A percentile compares a stretch with the other conserved stretches of the same genome.
Conservation (phyloP, 139 green algal genomes). For the Nannochloris sp. region DNA sequence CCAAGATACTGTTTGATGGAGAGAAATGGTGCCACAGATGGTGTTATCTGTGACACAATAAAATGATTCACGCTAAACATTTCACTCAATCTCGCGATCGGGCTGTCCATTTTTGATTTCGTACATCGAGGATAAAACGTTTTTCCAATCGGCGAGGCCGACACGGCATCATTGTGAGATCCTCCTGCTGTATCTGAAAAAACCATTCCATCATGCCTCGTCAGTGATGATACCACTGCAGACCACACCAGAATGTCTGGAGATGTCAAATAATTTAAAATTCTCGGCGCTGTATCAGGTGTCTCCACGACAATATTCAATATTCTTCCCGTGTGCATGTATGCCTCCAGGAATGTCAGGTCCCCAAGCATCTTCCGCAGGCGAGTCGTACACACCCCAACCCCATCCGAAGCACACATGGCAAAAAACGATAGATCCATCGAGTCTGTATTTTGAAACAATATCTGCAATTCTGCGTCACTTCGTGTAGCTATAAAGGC, state of each 20-base stretch:
- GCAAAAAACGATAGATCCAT: constrained; percentile 84
- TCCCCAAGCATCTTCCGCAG: constrained; percentile 70
- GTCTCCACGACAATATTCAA: constrained; percentile 81
- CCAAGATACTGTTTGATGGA: constrained; percentile 64
- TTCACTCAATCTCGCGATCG: constrained; percentile 45
- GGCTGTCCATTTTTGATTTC: too few relatives aligned
- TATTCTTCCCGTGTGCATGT: constrained; percentile 76
- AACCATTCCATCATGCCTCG: constrained; percentile 37
- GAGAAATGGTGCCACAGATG: constrained; percentile 78
- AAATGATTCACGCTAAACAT: constrained; percentile 97
- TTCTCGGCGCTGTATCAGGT: constrained; percentile 75
- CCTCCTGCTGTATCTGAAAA: neutral
- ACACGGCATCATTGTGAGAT: neutral
- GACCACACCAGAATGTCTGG: constrained; percentile 82
- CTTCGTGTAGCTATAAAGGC: constrained; percentile 62
- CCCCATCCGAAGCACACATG: constrained; percentile 47
- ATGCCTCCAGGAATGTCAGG: constrained; percentile 84
- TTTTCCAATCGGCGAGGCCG: too few relatives aligned
- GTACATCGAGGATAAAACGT: too few relatives aligned
- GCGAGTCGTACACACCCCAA: constrained; percentile 11
- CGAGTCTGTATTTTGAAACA: constrained; percentile 52
- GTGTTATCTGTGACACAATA: constrained; percentile 81
- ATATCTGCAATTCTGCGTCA: constrained; percentile 60
- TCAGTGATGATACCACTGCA: constrained; percentile 69
- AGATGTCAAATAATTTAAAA: constrained; percentile 90